Evolutionary conservation across 2,329 filamentous ascomycete species (phyloP), one percentile per base, ranked within the genome.

Genomic region (Fusarium chlamydosporum): DNA sequence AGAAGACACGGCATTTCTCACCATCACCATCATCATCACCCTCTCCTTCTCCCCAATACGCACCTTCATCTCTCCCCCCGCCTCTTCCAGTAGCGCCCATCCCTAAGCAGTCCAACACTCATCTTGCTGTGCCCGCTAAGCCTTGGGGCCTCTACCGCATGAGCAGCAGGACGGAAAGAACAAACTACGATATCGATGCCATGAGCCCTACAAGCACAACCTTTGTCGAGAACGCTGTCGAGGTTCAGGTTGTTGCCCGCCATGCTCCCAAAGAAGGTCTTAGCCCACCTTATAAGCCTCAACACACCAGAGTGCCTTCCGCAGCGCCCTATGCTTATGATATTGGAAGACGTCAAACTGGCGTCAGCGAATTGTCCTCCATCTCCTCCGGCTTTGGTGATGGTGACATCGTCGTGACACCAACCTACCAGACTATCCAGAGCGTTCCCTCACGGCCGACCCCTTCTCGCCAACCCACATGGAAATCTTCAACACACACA

Each of bases 351-450:
- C 62, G 65, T 15, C 74, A 71, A 37, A 81, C 82, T 33, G 80
- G 82, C 9, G 74, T 78, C 6, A 88, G 85, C 61, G 83, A 84
- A 47, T 71, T 88, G 33, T 89, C 88, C 0, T 90, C 88, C 0
- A 79, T 90, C 6, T 90, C 88, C 0, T 90, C 88, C 0, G 88
- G 88, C 8, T 90, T 90, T 65, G 88, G 88, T 18, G 88, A 90
- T 70, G 86, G 84, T 26, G 85, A 89, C 43, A 86, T 89, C 29
- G 82, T 87, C 33, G 76, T 85, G 27, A 81, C 81, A 7, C 78
- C 76, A 29, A 63, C 66, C 54, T 64, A 72, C 47, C 58, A 67
- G 35, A 63, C 68, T 20, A 20, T 59, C 26, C 61, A 67, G 43
- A 62, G 54, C 23, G 15, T 73, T 5, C 71, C 72, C 9, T 64